Conservation (phyloP, 2,329 filamentous ascomycete species). For the Penicillium paneum region DNA sequence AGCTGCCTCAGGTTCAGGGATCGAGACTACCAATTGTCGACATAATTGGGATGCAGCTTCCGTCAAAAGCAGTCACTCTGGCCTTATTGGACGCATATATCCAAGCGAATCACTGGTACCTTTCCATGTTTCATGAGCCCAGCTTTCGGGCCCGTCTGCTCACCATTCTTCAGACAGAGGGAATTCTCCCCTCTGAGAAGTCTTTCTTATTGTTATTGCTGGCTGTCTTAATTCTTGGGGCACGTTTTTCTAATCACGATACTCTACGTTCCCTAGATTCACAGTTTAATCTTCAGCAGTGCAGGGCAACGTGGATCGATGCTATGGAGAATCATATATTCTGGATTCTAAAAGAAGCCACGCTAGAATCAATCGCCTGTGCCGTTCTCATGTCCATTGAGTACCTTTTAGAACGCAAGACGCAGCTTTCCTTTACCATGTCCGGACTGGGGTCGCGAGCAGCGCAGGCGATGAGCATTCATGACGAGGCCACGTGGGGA, state of each 20-base stretch:
- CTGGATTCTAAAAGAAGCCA: neutral
- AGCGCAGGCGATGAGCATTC: neutral
- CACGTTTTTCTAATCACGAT: neutral
- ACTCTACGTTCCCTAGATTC: neutral
- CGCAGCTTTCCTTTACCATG: neutral
- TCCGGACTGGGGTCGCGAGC: neutral
- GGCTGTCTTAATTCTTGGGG: neutral
- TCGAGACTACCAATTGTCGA: neutral
- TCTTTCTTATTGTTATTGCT: neutral
- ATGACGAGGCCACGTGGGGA: neutral
- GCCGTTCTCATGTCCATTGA: neutral
- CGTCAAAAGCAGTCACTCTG: neutral
- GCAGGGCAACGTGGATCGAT: neutral
- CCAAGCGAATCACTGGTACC: neutral
- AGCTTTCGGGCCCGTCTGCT: neutral
- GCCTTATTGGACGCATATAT: neutral
- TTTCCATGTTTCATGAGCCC: neutral
- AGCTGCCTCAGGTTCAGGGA: neutral
- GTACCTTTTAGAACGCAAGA: neutral
- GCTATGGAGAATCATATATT: neutral
- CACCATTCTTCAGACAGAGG: neutral
- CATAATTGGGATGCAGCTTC: neutral
- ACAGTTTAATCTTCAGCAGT: neutral
- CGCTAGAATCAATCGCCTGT: neutral
- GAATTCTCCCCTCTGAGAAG: neutral